Evolutionary conservation across 202 grass and related monocot species (phyloP), one percentile per base, ranked within the genome.

Genomic region (Eragrostis tef): DNA sequence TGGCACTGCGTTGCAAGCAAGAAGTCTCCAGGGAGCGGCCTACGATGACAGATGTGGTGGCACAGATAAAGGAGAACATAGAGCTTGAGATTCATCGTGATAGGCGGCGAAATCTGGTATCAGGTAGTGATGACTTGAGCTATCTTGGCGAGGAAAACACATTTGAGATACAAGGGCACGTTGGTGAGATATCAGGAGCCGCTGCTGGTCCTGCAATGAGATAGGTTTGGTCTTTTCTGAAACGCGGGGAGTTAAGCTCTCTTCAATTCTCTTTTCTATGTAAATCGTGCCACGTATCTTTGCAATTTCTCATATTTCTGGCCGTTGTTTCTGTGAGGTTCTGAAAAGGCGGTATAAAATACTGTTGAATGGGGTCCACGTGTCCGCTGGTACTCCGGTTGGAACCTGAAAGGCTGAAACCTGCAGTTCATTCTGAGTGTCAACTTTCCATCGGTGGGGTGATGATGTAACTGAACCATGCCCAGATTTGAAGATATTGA

Each of bases 1-100:
- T 93, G 49, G 91, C 91, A 16, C 25, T 65, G 45, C 83, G 57
- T 5, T 90, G 91, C 85, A 90, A 77, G 41, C 62, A 31, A 26
- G 71, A 86, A 17, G 59, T 51, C 11, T 65, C 69, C 54, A 77
- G 46, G 63, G 22, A 71, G 47, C 59, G 87, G 63, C 90, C 85
- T 34, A 63, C 68, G 2, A 93, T 93, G 85, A 70, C 51, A 2
- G 75, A 64, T 8, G 81, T 85, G 15, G 84, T 80, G 17, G 3
- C 17, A 6, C 84, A 84, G 75, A 73, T 89, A n/a, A 82, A 84
- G 75, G 85, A 87, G 70, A 69, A 53, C 60, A 71, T 87, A 27
- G 70, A 58, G 53, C 68, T 85, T 3, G 71, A 82, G 85, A 51
- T 14, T 22, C 7, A 19, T 13, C 21, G 9, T 0, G 39, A 78